phyloP scores from a whole-genome alignment of 306 rosid genomes.

The Castanospermum australe region DNA sequence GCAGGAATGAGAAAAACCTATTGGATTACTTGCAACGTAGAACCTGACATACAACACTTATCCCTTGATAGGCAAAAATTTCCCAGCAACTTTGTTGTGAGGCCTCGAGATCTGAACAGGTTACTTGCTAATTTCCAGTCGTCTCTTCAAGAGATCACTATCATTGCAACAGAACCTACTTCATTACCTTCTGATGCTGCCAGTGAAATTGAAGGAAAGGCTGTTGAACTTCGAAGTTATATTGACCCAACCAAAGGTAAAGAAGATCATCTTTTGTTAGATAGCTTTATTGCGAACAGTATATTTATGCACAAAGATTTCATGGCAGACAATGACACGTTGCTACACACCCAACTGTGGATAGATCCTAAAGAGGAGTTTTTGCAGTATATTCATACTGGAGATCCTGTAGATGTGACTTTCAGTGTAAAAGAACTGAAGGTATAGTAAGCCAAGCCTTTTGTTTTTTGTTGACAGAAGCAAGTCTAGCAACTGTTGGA shows the following conservation, averaged over 20 bases:
- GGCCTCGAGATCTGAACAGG: slow-evolving; percentile 88
- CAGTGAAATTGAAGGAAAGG: slow-evolving; percentile 89
- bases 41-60: slow-evolving; percentile 84
- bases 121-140: slow-evolving; percentile 86
- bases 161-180: slow-evolving; percentile 85
- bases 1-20: slow-evolving; percentile 86
- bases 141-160: slow-evolving; percentile 92
- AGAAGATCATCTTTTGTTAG: background rate
- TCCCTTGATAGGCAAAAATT: slow-evolving; percentile 80
- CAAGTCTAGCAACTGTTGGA: background rate
- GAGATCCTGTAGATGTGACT: slow-evolving; percentile 88
- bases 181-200: slow-evolving; percentile 68
- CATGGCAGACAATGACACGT: slow-evolving; percentile 71
- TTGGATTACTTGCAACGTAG: slow-evolving; percentile 89
- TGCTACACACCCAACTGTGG: slow-evolving; percentile 90
- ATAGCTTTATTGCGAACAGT: slow-evolving; percentile 7
- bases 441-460: slow-evolving; percentile 48
- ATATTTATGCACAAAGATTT: slow-evolving; percentile 28
- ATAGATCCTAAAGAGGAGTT: slow-evolving; percentile 95
- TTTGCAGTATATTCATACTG: slow-evolving; percentile 76
- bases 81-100: slow-evolving; percentile 78
- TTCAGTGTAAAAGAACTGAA: slow-evolving; percentile 92
- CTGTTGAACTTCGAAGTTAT: slow-evolving; percentile 91
- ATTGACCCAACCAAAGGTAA: slow-evolving; percentile 93
- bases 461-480: slow-evolving; percentile 18